Evolutionary conservation across 2,329 filamentous ascomycete genomes (phyloP), one percentile per base, ranked within the genome.

Genomic region (Trichoderma sp.): DNA sequence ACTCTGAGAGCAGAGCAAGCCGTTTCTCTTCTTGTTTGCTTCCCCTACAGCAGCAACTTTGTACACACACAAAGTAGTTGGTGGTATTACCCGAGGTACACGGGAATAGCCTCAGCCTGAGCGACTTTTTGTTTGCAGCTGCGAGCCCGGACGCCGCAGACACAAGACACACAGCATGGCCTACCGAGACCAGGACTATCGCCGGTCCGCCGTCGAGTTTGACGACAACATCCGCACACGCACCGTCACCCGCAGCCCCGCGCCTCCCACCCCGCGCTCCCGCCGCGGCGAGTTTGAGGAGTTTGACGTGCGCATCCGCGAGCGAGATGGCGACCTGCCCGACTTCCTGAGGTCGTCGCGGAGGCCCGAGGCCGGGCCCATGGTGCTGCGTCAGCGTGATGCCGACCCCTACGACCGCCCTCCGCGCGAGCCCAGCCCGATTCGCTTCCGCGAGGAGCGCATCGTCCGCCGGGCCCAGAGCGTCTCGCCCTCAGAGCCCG

Each of bases 341-440:
- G 76, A 79, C 60, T 86, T 85, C 70, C 73, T 86, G 65, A 80
- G 83, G 57, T 84, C 69, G 51, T 84, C 68, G 30, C 78, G 82
- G 63, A 80, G 80, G 15, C 66, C 74, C 28, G 83, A 86, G 65
- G 74, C 79, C 28, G 83, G 83, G 3, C 78, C 80, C 44, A 74
- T 87, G 71, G 84, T 87, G 19, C 78, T 87, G 55, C 81, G 84
- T 59, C 77, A 82, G 69, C 80, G 83, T 52, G 83, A 86, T 64
- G 78, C 85, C 58, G 84, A 86, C 75, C 34, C 59, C 24, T 84
- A 83, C 66, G 83, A 86, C 72, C 77, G 83, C 59, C 78, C 79
- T 61, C 77, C 75, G 48, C 78, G 80, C 58, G 81, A 78, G 59
- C 82, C 79, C 65, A 78, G 76, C 67, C 80, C 81, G 26, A 67